These are phyloP conservation scores for Kwoniella mangroviensis DNA, from an alignment of 768 basidiomycete genomes.

Conservation along the genomic window DNA sequence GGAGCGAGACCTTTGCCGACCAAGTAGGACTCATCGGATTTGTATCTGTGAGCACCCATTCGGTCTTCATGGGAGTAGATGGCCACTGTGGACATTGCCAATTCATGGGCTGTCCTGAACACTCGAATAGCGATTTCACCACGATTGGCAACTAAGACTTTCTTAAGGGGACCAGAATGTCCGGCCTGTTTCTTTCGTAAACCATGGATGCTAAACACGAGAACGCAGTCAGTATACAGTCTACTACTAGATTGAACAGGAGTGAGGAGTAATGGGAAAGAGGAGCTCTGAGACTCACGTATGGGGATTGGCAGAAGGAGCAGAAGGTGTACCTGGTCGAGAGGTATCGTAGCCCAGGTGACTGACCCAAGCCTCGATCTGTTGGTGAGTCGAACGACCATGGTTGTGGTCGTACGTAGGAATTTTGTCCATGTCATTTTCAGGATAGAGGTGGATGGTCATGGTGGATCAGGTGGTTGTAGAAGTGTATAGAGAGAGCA, in stretches of 20 bases:
- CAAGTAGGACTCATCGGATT: conserved; percentile 98
- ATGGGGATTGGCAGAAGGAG: conserved; percentile 17
- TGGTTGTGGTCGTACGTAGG: background rate
- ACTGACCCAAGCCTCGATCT: conserved; percentile 50
- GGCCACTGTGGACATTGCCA: conserved; percentile 98
- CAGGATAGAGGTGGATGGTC: conserved; percentile 15
- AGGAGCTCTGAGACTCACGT: conserved; percentile 31
- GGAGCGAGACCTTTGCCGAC: conserved; percentile 96
- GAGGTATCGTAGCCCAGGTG: conserved; percentile 46
- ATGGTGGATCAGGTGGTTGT: conserved; percentile 7
- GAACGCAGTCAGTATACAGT: background rate
- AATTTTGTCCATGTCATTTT: conserved; percentile 17
- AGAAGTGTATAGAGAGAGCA: background rate
- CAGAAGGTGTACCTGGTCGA: conserved; percentile 38
- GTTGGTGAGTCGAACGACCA: conserved; percentile 35
- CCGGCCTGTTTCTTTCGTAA: conserved; percentile 57
- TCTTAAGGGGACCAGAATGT: conserved; percentile 57
- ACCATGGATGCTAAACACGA: conserved; percentile 43
- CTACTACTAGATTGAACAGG: background rate
- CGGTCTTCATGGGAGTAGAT: conserved; percentile 98
- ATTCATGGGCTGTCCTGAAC: conserved; percentile 95
- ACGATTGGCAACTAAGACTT: conserved; percentile 60
- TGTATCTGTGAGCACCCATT: conserved; percentile 94
- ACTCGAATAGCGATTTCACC: conserved; percentile 97
- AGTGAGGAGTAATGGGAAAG: background rate